Percentiles rank a stretch among this genome's conserved stretches.
Conservation (phyloP, 352 stramenopile genomes). For the Hyaloperonospora arabidopsidis region DNA sequence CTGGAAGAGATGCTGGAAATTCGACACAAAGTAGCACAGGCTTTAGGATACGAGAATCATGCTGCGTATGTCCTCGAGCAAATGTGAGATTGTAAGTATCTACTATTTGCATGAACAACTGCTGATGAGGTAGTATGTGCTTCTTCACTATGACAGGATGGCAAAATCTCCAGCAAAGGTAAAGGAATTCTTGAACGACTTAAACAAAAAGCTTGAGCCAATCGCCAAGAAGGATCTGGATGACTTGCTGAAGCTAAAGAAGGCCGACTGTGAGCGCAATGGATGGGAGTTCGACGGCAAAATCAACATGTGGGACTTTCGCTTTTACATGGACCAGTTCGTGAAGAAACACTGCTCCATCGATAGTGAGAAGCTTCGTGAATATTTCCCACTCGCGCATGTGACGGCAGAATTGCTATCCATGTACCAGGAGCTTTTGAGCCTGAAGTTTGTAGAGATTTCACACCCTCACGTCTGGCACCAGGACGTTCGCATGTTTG, state of each 20-base stretch:
- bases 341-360: slow-evolving; percentile 85
- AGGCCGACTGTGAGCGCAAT: slow-evolving; percentile 47
- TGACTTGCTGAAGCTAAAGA: slow-evolving; percentile 63
- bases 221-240: slow-evolving; percentile 72
- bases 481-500: slow-evolving; percentile 84
- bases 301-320: slow-evolving; percentile 88
- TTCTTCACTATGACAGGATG: slow-evolving; percentile 41
- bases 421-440: slow-evolving; percentile 87
- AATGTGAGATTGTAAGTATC: slow-evolving; percentile 29
- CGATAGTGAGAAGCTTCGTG: slow-evolving; percentile 76
- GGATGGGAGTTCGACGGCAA: slow-evolving; percentile 69
- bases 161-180: slow-evolving; percentile 51
- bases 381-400: slow-evolving; percentile 85
- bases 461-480: slow-evolving; percentile 77
- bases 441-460: slow-evolving; percentile 81
- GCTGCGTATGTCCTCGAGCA: slow-evolving; percentile 79
- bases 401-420: slow-evolving; percentile 75
- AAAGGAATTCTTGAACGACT: slow-evolving; percentile 60
- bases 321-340: slow-evolving; percentile 85
- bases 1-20: slow-evolving; percentile 79
- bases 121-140: neutral
- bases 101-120: neutral
- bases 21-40: slow-evolving; percentile 62
- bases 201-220: slow-evolving; percentile 71
- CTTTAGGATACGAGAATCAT: slow-evolving; percentile 79